Base-by-base conservation (phyloP, 192 early-diverging fungal genomes). In the Coemansia biformis region DNA sequence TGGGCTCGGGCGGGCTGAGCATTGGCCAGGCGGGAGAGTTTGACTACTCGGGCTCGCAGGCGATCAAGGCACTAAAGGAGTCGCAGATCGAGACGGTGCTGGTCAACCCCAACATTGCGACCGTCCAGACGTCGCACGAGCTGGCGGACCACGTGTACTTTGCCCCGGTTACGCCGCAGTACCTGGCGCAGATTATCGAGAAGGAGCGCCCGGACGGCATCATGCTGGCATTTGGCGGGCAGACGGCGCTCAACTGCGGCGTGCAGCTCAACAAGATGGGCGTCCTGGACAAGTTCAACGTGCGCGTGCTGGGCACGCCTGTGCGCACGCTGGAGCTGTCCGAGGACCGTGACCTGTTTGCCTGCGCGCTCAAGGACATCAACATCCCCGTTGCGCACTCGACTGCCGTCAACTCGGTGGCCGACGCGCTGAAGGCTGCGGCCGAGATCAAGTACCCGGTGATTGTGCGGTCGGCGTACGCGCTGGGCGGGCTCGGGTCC, bases 61-160 rank as follows among this genome's bases (percentile, higher is more conserved):
- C 95, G 17, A 98, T 98, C 79, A 98, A 98, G 71, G 95, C 95
- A 15, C 75, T 98, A 47, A 83, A 84, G 50, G 93, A 99, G 64
- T 87, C 89, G 26, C 81, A 81, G 16, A 83, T 99, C 46, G 61
- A 96, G 54, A 99, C 96, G 3, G 84, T 99, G 26, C 76, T 99
- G n/a, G 84, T 96, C 50, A 99, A 99, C 73, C 96, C 96, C 43
- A 99, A 99, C 74, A 99, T 99, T 66, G 96, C 96, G 29, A 99
- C 96, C 4, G 89, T 96, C 38, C 96, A 99, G 80, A 99, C 96
- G 26, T 88, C 86, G 22, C 82, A 91, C 57, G 86, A 84, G 37
- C 79, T 99, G 30, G 96, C 96, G 1, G 89, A 95, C 73, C 79
- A 81, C 31, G 92, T 95, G 18, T 99, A 96, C 80, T 99, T 99